These are phyloP conservation scores for Amesomyces nigricolor DNA, from an alignment of 2,329 filamentous ascomycete genomes.

Conservation along the genomic window DNA sequence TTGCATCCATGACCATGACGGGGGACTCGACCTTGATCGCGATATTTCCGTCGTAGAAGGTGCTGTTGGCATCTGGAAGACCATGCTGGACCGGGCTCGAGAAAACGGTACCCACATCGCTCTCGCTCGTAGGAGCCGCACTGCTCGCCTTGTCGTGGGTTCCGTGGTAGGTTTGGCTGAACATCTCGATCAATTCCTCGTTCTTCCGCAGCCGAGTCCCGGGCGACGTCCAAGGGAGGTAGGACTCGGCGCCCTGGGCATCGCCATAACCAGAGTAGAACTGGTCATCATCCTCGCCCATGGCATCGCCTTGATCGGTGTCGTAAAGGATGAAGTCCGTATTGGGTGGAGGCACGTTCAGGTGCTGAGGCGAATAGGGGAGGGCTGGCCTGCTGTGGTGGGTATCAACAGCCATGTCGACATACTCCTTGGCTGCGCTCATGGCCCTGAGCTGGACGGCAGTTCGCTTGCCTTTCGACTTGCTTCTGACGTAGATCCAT, in stretches of 20 bases:
- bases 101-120: conserved; percentile 21
- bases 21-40: conserved; percentile 20
- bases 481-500: conserved; percentile 67
- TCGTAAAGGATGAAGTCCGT: conserved; percentile 28
- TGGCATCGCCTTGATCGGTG: conserved; percentile 14
- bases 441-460: conserved; percentile 25
- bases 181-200: conserved; percentile 25
- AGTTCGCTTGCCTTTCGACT: conserved; percentile 57
- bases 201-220: conserved; percentile 26
- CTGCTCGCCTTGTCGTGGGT: conserved; percentile 7
- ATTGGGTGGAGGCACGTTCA: not conserved
- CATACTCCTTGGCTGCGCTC: not conserved
- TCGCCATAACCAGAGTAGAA: conserved; percentile 10
- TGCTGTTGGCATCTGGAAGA: not conserved
- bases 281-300: conserved; percentile 20
- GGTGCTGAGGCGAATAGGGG: conserved; percentile 3
- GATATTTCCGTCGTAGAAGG: not conserved
- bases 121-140: not conserved
- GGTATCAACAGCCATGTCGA: not conserved
- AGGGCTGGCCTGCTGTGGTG: not conserved
- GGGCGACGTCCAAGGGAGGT: conserved; percentile 27
- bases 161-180: conserved; percentile 25
- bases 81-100: conserved; percentile 8
- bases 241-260: conserved; percentile 12
- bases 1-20: conserved; percentile 7